phyloP scores from a whole-genome alignment of 345 rosid genomes.

The Xanthoceras sorbifolium region DNA sequence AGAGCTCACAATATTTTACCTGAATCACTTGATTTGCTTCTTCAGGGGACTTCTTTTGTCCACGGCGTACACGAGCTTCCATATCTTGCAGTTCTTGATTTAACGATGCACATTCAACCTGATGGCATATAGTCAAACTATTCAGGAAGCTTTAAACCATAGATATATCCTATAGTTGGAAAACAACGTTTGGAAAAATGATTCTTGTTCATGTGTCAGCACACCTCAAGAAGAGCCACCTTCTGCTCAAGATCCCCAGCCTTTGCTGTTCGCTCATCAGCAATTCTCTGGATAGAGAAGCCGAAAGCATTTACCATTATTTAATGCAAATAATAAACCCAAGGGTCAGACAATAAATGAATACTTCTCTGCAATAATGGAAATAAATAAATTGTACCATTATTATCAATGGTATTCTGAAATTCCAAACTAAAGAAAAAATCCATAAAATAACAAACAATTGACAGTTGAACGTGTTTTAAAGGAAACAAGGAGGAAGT shows the following conservation, averaged over 20 bases:
- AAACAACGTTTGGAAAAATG: constrained; percentile 16
- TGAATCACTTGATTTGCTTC: constrained; percentile 91
- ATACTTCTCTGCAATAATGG: neutral
- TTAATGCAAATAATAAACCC: constrained; percentile 4
- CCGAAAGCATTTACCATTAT: constrained; percentile 8
- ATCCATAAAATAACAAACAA: neutral
- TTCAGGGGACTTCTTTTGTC: constrained; percentile 86
- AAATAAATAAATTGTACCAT: constrained; percentile 18
- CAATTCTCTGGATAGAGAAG: constrained; percentile 59
- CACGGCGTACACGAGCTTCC: constrained; percentile 85
- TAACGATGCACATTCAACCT: constrained; percentile 86
- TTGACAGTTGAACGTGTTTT: neutral
- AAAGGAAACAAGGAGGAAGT: neutral
- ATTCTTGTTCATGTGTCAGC: constrained; percentile 15
- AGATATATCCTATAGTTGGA: constrained; percentile 1
- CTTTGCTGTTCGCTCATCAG: constrained; percentile 89
- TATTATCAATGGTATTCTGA: neutral
- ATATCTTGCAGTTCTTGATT: constrained; percentile 96
- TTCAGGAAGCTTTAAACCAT: constrained; percentile 20
- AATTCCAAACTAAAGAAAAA: neutral
- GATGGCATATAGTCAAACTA: constrained; percentile 28
- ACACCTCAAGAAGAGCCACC: constrained; percentile 91
- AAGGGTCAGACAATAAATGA: neutral
- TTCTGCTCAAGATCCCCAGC: constrained; percentile 92
- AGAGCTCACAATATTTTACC: constrained; percentile 46